Evolutionary conservation across 2,329 filamentous ascomycete species (phyloP).

Genomic region (Penicillium janthinellum): DNA sequence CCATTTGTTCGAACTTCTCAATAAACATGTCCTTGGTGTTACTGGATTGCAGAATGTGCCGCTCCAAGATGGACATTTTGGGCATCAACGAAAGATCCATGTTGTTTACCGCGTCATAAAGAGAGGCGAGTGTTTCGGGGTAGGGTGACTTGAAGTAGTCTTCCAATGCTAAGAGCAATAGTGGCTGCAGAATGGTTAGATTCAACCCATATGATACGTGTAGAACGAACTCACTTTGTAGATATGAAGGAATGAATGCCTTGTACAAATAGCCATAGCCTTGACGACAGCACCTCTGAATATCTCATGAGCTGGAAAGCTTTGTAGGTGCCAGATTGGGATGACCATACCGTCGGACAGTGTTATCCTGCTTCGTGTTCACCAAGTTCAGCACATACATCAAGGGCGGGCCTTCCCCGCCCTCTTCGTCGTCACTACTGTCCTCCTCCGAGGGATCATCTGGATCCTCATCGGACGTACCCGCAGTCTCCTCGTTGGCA

Average conservation of each 20-base stretch:
- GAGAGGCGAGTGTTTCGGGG: slow-evolving; percentile 79
- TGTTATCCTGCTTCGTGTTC: slow-evolving; percentile 96
- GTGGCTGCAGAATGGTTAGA: slow-evolving; percentile 59
- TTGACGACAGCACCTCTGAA: slow-evolving; percentile 87
- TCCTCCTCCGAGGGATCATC: slow-evolving; percentile 44
- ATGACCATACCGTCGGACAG: slow-evolving; percentile 66
- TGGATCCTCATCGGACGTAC: slow-evolving; percentile 53
- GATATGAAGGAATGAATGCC: slow-evolving; percentile 96
- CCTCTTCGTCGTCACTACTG: slow-evolving; percentile 62
- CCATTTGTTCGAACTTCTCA: slow-evolving; percentile 96
- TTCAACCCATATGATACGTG: not conserved
- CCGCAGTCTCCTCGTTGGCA: slow-evolving; percentile 50
- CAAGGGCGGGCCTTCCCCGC: slow-evolving; percentile 80
- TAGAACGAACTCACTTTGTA: slow-evolving; percentile 69
- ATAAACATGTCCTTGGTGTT: slow-evolving; percentile 96
- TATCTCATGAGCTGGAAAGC: slow-evolving; percentile 14
- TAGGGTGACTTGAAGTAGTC: slow-evolving; percentile 95
- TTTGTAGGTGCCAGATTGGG: not conserved
- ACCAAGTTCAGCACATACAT: slow-evolving; percentile 98
- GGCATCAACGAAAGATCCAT: slow-evolving; percentile 98
- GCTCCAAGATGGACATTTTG: slow-evolving; percentile 77
- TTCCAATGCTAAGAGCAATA: slow-evolving; percentile 86
- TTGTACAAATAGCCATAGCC: slow-evolving; percentile 97
- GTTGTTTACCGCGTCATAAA: slow-evolving; percentile 90
- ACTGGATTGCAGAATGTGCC: slow-evolving; percentile 81